Percentiles rank a stretch among this genome's conserved stretches.
These are phyloP conservation scores for Colletotrichum sp. DNA, from an alignment of 2,329 filamentous ascomycete species.

Conservation along the genomic window DNA sequence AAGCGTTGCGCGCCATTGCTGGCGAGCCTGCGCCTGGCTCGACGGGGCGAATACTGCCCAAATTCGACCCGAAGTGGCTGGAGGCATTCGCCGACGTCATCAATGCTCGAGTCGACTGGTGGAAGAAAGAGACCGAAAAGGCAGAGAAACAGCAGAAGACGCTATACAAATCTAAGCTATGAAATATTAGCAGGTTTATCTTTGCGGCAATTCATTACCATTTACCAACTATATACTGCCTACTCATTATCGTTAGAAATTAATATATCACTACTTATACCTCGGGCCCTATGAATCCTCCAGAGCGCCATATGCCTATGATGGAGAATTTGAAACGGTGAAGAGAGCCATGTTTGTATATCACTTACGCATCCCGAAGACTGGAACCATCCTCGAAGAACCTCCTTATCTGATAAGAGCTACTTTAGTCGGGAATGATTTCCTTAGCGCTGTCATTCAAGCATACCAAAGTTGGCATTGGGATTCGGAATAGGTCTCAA, in stretches of 20 bases:
- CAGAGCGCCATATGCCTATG: neutral
- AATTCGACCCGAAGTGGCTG: conserved; percentile 44
- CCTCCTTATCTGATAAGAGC: too few species aligned
- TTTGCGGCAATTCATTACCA: neutral
- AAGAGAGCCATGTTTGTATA: too few species aligned
- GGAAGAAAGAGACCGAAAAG: neutral
- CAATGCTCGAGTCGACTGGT: neutral
- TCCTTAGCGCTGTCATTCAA: too few species aligned
- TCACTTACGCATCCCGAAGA: too few species aligned
- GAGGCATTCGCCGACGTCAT: conserved; percentile 11
- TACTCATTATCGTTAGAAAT: neutral
- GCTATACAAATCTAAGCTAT: neutral
- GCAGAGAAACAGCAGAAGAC: neutral
- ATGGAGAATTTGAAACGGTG: too few species aligned
- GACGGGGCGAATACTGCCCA: conserved; percentile 41
- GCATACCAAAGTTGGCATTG: too few species aligned
- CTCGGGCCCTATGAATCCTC: neutral
- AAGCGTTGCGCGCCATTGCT: conserved; percentile 41
- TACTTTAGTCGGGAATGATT: too few species aligned
- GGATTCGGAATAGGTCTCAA: too few species aligned
- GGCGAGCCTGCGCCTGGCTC: conserved; percentile 41
- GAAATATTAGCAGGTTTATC: neutral
- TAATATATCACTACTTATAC: neutral
- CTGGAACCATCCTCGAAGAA: too few species aligned
- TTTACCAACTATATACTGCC: neutral